Evolutionary conservation across 768 basidiomycete genomes (phyloP), one percentile per base, ranked within the genome.

Genomic region (Tulasnella sp.): DNA sequence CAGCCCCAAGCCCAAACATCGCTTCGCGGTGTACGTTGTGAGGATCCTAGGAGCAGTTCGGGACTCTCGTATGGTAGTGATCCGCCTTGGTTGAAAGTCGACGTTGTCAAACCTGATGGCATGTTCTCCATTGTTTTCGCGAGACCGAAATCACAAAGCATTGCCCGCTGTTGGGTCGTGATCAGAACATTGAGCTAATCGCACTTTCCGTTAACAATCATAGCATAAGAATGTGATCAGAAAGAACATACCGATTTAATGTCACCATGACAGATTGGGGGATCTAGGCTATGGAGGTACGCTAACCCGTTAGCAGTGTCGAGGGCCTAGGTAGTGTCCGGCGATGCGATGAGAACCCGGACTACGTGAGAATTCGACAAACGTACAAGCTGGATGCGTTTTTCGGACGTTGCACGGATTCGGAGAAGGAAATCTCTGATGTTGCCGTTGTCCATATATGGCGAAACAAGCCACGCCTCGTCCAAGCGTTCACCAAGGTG

Each of bases 121-220:
- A 31, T 36, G 29, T 39, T 46, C 8, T 57, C 49, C 17, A 57
- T 23, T 27, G 50, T 57, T 35, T 31, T 36, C 14, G 57, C 35
- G 15, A 59, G 40, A 19, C 57, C 57, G 21, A 55, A 59, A 40
- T 59, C 57, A 36, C 57, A 59, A 2, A 59, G 36, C 6, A 41
- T 31, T 12, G 52, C 57, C 14, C 39, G 19, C 23, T 27, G 21
- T 32, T 59, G 36, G 6, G 23, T 19, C 14, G 23, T 36, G 25
- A 59, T 37, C 19, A 59, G 35, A 0, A 59, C 37, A 34, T 59
- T 59, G 7, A 36, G 35, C 57, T 59, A 3, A 7, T 9, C 23
- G 19, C 39, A n/a, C n/a, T n/a, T n/a, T n/a, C n/a, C 11, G 21
- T 21, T 6, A 15, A n/a, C 17, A 15, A 14, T 8, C 6, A 0